Evolutionary conservation across 768 basidiomycete genomes (phyloP).

Genomic region (Calocybe indica): DNA sequence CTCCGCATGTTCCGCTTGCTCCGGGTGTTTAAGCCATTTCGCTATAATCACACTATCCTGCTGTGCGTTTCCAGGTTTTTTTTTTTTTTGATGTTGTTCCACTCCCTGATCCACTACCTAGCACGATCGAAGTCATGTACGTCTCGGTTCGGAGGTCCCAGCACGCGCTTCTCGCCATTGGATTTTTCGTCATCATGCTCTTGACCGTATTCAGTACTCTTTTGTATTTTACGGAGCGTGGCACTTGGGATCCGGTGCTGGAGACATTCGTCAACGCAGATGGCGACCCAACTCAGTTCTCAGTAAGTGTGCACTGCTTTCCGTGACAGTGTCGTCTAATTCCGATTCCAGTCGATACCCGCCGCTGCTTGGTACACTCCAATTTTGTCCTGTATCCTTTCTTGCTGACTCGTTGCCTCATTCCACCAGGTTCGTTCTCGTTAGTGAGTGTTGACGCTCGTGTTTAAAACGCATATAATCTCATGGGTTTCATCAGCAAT

Average conservation of each 20-base stretch:
- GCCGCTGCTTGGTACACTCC: slow-evolving; percentile 65
- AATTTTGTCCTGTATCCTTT: slow-evolving; percentile 22
- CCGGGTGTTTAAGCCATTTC: slow-evolving; percentile 87
- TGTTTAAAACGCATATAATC: neutral
- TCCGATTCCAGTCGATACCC: slow-evolving; percentile 34
- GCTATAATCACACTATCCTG: slow-evolving; percentile 77
- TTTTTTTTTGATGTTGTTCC: neutral
- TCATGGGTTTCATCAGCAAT: slow-evolving; percentile 46
- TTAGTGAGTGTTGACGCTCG: slow-evolving; percentile 48
- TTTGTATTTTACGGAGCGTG: slow-evolving; percentile 87
- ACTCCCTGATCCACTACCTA: slow-evolving; percentile 15
- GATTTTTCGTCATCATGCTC: slow-evolving; percentile 86
- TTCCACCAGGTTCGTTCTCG: slow-evolving; percentile 71
- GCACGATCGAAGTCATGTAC: slow-evolving; percentile 92
- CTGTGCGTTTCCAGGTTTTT: slow-evolving; percentile 40
- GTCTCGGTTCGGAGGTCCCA: slow-evolving; percentile 80
- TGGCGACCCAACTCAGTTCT: slow-evolving; percentile 77
- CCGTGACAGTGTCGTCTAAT: neutral
- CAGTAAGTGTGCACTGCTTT: slow-evolving; percentile 32
- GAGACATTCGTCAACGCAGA: slow-evolving; percentile 81
- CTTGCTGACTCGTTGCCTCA: slow-evolving; percentile 18
- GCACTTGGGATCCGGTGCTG: slow-evolving; percentile 80
- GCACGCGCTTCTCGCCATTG: slow-evolving; percentile 80
- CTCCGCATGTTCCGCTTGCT: slow-evolving; percentile 84
- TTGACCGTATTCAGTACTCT: slow-evolving; percentile 85